These are phyloP conservation scores for Nakazawaea pomicola DNA, from an alignment of 805 yeast species.

Conservation along the genomic window DNA sequence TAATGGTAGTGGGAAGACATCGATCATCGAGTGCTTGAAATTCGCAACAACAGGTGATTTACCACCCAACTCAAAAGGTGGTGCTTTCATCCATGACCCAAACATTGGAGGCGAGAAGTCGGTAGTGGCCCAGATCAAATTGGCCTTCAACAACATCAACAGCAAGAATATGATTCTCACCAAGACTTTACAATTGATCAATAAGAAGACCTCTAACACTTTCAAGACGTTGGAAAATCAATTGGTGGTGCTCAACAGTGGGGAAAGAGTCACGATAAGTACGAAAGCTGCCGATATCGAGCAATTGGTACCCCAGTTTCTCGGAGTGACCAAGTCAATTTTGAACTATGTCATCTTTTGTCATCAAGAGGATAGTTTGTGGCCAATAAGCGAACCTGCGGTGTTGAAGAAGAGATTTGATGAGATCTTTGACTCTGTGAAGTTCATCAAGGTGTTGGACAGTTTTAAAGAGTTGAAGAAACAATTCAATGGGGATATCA, in stretches of 20 bases:
- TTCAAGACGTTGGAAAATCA: slow-evolving; percentile 93
- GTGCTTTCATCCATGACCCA: slow-evolving; percentile 95
- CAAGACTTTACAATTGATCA: slow-evolving; percentile 70
- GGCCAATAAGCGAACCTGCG: slow-evolving; percentile 96
- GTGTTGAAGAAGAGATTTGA: slow-evolving; percentile 87
- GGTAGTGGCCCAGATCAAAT: slow-evolving; percentile 85
- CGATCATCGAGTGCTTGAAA: slow-evolving; percentile 88
- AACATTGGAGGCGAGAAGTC: slow-evolving; percentile 67
- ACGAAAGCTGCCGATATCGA: slow-evolving; percentile 85
- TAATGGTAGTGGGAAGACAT: slow-evolving; percentile 95
- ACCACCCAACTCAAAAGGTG: slow-evolving; percentile 95
- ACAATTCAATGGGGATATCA: slow-evolving; percentile 71
- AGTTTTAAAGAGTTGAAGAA: slow-evolving; percentile 70
- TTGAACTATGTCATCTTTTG: slow-evolving; percentile 92
- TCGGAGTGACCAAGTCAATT: slow-evolving; percentile 87
- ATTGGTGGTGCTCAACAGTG: slow-evolving; percentile 57
- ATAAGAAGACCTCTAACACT: slow-evolving; percentile 54
- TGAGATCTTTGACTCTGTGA: slow-evolving; percentile 93
- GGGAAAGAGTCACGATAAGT: slow-evolving; percentile 69
- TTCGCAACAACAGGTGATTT: slow-evolving; percentile 94
- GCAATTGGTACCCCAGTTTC: slow-evolving; percentile 66
- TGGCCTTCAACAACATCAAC: slow-evolving; percentile 73
- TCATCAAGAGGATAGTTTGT: slow-evolving; percentile 93
- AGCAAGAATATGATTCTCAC: slow-evolving; percentile 81
- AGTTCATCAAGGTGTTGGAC: slow-evolving; percentile 87